Evolutionary conservation across 805 yeast genomes (phyloP).

Genomic region (Yarrowia sp.): DNA sequence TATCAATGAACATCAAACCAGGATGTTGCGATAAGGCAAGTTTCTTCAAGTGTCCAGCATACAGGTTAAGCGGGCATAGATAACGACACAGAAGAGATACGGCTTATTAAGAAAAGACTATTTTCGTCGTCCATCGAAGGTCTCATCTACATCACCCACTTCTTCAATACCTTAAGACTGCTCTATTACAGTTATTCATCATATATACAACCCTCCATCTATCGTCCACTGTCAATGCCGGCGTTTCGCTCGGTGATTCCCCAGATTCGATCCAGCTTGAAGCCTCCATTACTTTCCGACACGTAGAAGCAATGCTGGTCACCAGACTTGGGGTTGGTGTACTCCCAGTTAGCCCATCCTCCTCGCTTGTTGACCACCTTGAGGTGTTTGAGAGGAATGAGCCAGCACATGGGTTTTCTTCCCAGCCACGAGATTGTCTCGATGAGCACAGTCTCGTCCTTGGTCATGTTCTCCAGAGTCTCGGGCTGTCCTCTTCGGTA

Average conservation of each 20-base stretch:
- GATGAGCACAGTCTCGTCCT: conserved; percentile 68
- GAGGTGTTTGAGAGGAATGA: conserved; percentile 61
- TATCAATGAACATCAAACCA: too few species aligned
- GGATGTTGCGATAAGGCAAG: too few species aligned
- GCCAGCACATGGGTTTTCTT: conserved; percentile 65
- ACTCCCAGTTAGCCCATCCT: conserved; percentile 60
- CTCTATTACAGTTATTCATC: too few species aligned
- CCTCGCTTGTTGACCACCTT: conserved; percentile 53
- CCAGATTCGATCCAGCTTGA: conserved; percentile 85
- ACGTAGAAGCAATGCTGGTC: conserved; percentile 59
- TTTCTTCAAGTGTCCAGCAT: too few species aligned
- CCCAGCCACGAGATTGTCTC: conserved; percentile 76
- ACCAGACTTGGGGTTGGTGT: conserved; percentile 47
- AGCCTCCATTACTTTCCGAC: conserved; percentile 77
- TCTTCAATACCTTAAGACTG: too few species aligned
- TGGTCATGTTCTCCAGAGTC: conserved; percentile 64
- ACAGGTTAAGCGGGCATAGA: too few species aligned
- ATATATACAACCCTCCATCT: conserved; percentile 15
- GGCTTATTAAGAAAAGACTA: too few species aligned
- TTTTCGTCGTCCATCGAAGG: too few species aligned
- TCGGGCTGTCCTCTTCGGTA: conserved; percentile 69
- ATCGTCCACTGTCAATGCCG: conserved; percentile 72
- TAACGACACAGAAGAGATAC: too few species aligned
- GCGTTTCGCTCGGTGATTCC: conserved; percentile 75
- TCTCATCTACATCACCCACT: too few species aligned